These are phyloP conservation scores for Aureobasidium sp. DNA, from an alignment of 2,329 filamentous ascomycete species.

Conservation along the genomic window DNA sequence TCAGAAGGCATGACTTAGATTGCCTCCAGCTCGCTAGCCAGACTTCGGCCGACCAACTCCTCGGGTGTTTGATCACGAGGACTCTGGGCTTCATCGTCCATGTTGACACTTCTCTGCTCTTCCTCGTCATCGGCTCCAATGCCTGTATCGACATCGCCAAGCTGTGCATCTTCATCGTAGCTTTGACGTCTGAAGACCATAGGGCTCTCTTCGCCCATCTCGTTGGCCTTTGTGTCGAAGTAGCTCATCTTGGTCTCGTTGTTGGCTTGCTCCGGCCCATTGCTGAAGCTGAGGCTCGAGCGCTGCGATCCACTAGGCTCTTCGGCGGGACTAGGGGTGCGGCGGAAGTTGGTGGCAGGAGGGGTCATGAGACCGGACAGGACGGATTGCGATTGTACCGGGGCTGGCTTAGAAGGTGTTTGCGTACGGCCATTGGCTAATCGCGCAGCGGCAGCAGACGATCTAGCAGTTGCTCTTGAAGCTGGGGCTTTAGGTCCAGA, in stretches of 20 bases:
- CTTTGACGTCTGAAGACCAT: slow-evolving; percentile 46
- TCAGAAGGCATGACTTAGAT: background rate
- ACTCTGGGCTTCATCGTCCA: slow-evolving; percentile 15
- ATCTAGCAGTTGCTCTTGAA: slow-evolving; percentile 3
- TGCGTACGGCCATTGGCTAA: slow-evolving; percentile 10
- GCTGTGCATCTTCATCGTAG: slow-evolving; percentile 54
- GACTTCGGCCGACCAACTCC: slow-evolving; percentile 16
- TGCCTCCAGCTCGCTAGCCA: slow-evolving; percentile 20
- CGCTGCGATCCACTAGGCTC: slow-evolving; percentile 5
- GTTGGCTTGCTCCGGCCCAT: slow-evolving; percentile 12
- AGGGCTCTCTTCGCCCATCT: slow-evolving; percentile 29
- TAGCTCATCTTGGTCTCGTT: background rate
- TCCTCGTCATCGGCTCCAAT: slow-evolving; percentile 23
- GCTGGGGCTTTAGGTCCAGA: background rate
- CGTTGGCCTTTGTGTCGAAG: slow-evolving; percentile 6
- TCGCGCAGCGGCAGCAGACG: background rate
- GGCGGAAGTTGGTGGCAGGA: slow-evolving; percentile 66
- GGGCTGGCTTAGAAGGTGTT: slow-evolving; percentile 54
- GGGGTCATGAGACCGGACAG: slow-evolving; percentile 80
- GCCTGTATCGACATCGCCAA: slow-evolving; percentile 38
- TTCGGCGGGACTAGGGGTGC: slow-evolving; percentile 41
- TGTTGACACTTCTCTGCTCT: slow-evolving; percentile 18
- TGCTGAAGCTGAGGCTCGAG: slow-evolving; percentile 9
- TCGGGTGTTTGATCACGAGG: slow-evolving; percentile 14
- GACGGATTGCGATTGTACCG: slow-evolving; percentile 49